Evolutionary conservation across 345 rosid genomes (phyloP).

Genomic region (Sisymbrium altissimum): DNA sequence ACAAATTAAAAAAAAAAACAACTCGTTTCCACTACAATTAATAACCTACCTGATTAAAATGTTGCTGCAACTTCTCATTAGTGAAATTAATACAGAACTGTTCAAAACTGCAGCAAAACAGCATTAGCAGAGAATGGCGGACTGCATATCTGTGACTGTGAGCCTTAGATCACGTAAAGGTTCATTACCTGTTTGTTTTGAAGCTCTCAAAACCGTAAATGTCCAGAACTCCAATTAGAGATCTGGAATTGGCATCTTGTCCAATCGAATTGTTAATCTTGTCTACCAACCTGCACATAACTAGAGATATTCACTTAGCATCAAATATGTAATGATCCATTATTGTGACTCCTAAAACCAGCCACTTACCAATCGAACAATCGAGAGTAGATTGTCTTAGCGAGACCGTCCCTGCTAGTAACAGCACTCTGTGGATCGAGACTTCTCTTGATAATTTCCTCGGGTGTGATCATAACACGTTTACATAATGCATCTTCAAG

Average conservation of each 20-base stretch:
- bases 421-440: neutral
- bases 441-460: constrained; percentile 11
- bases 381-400: neutral
- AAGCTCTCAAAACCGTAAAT: constrained; percentile 12
- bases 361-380: constrained; percentile 7
- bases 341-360: neutral
- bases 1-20: neutral
- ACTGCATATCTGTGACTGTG: neutral
- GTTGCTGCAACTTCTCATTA: constrained; percentile 16
- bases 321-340: neutral
- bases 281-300: neutral
- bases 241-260: neutral
- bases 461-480: constrained; percentile 13
- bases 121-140: neutral
- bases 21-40: neutral
- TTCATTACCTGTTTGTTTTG: neutral
- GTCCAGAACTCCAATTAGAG: constrained; percentile 4
- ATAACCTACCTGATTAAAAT: constrained; percentile 2
- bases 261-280: neutral
- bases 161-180: neutral
- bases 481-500: constrained; percentile 1
- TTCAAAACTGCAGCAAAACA: neutral
- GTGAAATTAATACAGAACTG: constrained; percentile 14
- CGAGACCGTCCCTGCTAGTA: neutral
- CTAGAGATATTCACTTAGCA: neutral